These are phyloP conservation scores for Mycena rosella DNA, from an alignment of 768 basidiomycete genomes.

Conservation along the genomic window DNA sequence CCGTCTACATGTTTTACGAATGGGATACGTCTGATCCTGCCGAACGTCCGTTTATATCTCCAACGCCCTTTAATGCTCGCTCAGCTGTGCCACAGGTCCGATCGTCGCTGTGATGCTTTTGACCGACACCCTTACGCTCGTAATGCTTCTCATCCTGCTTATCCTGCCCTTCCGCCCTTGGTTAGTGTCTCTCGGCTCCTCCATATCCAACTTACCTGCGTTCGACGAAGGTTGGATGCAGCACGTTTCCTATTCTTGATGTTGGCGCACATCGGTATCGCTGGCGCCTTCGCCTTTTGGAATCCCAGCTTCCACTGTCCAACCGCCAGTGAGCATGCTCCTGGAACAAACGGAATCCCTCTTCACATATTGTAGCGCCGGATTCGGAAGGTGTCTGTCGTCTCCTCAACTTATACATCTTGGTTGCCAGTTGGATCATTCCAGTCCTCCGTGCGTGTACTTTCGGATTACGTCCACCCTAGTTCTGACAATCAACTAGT, in stretches of 20 bases:
- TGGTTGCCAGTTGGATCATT: constrained; percentile 66
- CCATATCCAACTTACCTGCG: constrained; percentile 39
- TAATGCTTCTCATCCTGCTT: constrained; percentile 49
- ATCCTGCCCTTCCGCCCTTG: constrained; percentile 57
- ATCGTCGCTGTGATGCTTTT: constrained; percentile 61
- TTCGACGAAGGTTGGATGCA: constrained; percentile 67
- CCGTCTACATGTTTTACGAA: constrained; percentile 57
- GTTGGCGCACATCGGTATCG: constrained; percentile 59
- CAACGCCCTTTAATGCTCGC: background rate
- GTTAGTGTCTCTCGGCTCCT: too few species aligned
- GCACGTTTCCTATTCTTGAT: constrained; percentile 63
- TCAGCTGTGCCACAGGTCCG: constrained; percentile 49
- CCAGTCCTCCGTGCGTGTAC: constrained; percentile 62
- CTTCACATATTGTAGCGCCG: constrained; percentile 44
- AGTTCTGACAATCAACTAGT: constrained; percentile 47
- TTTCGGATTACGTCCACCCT: background rate
- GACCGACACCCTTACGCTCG: constrained; percentile 53
- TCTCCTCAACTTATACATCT: constrained; percentile 61
- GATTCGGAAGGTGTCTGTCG: constrained; percentile 60
- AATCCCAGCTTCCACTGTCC: constrained; percentile 59
- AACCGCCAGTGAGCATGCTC: constrained; percentile 50
- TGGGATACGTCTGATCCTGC: constrained; percentile 60
- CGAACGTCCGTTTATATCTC: constrained; percentile 55
- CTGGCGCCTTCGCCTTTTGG: constrained; percentile 57
- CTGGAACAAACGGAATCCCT: background rate